Evolutionary conservation across 192 early-diverging fungal species (phyloP).

Genomic region (Coemansia sp.): DNA sequence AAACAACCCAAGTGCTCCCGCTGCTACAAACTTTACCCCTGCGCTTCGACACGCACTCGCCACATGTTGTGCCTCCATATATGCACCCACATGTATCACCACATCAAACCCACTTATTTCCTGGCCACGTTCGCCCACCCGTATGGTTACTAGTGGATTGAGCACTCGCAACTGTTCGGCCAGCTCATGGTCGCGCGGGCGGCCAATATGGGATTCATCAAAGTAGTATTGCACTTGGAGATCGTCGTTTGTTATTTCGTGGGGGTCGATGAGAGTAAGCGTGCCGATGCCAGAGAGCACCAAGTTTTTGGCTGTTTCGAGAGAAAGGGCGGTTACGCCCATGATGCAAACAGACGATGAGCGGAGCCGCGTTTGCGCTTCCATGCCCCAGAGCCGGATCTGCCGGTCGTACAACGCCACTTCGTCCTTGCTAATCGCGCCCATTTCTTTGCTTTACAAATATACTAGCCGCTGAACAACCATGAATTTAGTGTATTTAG

Average conservation of each 20-base stretch:
- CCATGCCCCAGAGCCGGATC: slow-evolving; percentile 95
- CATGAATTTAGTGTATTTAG: neutral
- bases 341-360: slow-evolving; percentile 72
- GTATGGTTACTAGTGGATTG: slow-evolving; percentile 80
- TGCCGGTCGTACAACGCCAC: slow-evolving; percentile 95
- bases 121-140: slow-evolving; percentile 52
- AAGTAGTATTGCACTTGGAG: slow-evolving; percentile 29
- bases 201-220: slow-evolving; percentile 7
- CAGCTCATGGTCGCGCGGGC: slow-evolving; percentile 47
- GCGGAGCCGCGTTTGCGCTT: slow-evolving; percentile 86
- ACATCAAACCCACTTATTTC: slow-evolving; percentile 60
- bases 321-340: slow-evolving; percentile 71
- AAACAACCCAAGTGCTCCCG: slow-evolving; percentile 68
- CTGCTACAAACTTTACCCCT: slow-evolving; percentile 56
- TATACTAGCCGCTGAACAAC: no score
- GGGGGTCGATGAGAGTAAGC: slow-evolving; percentile 69
- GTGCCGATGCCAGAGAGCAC: slow-evolving; percentile 83
- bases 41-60: neutral
- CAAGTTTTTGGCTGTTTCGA: slow-evolving; percentile 91
- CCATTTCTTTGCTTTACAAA: slow-evolving; percentile 2
- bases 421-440: slow-evolving; percentile 68
- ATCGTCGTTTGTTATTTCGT: slow-evolving; percentile 57
- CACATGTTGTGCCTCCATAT: slow-evolving; percentile 29
- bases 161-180: slow-evolving; percentile 64
- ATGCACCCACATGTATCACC: slow-evolving; percentile 59